These are phyloP conservation scores for Simmondsia chinensis DNA, from an alignment of 148 eudicot genomes.

Conservation along the genomic window DNA sequence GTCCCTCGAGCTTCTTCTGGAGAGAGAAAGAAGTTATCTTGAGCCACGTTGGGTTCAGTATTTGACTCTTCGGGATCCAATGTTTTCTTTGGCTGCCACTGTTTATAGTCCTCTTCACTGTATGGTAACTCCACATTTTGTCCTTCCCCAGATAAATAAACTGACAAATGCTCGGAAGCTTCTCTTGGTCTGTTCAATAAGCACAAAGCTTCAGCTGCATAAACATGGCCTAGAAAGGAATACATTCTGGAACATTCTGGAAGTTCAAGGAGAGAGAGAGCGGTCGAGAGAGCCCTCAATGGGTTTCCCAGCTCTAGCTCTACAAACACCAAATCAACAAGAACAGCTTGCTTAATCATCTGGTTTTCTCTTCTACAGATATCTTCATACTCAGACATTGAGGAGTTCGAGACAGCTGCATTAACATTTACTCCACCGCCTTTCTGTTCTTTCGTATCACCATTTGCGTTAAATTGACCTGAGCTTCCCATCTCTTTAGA, in stretches of 20 bases:
- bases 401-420: slow-evolving; percentile 24
- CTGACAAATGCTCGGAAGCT: slow-evolving; percentile 67
- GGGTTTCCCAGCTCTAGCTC: slow-evolving; percentile 76
- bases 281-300: slow-evolving; percentile 50
- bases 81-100: slow-evolving; percentile 43
- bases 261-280: slow-evolving; percentile 49
- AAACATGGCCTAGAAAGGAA: slow-evolving; percentile 52
- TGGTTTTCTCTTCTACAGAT: slow-evolving; percentile 52
- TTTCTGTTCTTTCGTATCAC: slow-evolving; percentile 60
- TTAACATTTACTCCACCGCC: slow-evolving; percentile 31
- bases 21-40: slow-evolving; percentile 28
- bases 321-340: slow-evolving; percentile 68
- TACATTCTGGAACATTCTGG: slow-evolving; percentile 59
- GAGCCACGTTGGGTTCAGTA: slow-evolving; percentile 19
- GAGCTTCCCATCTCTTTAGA: slow-evolving; percentile 29
- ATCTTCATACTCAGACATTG: slow-evolving; percentile 47
- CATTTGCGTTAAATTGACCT: slow-evolving; percentile 51
- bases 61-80: slow-evolving; percentile 50
- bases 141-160: slow-evolving; percentile 45
- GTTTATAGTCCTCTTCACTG: slow-evolving; percentile 60
- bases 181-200: slow-evolving; percentile 65
- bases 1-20: slow-evolving; percentile 78
- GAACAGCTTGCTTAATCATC: slow-evolving; percentile 66
- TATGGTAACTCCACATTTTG: slow-evolving; percentile 48
- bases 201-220: slow-evolving; percentile 90